These are phyloP conservation scores for Aspergillus affinis DNA, from an alignment of 495 filamentous ascomycete species.

Conservation along the genomic window DNA sequence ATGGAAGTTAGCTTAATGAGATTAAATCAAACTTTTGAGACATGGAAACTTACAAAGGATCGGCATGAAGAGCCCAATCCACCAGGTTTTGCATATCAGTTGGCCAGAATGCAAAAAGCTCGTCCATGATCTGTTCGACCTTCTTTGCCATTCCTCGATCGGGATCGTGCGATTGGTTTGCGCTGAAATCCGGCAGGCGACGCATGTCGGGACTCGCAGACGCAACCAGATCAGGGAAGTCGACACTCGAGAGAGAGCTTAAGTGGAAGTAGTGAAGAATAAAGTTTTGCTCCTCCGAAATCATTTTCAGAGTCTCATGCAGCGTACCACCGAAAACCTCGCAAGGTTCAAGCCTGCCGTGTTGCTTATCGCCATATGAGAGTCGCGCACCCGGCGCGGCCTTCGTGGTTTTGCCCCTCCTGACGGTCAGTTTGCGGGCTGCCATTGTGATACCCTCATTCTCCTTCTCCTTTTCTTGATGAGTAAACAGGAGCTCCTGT, in stretches of 20 bases:
- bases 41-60: constrained; percentile 68
- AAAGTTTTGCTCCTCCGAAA: constrained; percentile 93
- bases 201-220: constrained; percentile 65
- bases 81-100: constrained; percentile 75
- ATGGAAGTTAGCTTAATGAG: constrained; percentile 10
- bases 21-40: background rate
- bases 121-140: constrained; percentile 81
- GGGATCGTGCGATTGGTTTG: constrained; percentile 74
- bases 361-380: constrained; percentile 59
- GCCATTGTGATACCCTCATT: constrained; percentile 66
- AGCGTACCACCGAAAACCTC: constrained; percentile 83
- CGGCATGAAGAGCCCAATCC: constrained; percentile 77
- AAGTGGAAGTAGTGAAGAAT: constrained; percentile 91
- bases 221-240: constrained; percentile 78
- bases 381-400: constrained; percentile 60
- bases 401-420: constrained; percentile 80
- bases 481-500: constrained; percentile 80
- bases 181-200: constrained; percentile 63
- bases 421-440: constrained; percentile 88
- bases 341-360: constrained; percentile 67
- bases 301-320: constrained; percentile 72
- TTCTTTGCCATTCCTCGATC: constrained; percentile 78
- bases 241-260: constrained; percentile 68
- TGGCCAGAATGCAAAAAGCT: constrained; percentile 78
- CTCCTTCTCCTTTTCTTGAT: constrained; percentile 79